A percentile compares a stretch with the other conserved stretches of the same genome.
These are phyloP conservation scores for Fusarium gaditjirri DNA, from an alignment of 2,329 filamentous ascomycete genomes.

Conservation along the genomic window DNA sequence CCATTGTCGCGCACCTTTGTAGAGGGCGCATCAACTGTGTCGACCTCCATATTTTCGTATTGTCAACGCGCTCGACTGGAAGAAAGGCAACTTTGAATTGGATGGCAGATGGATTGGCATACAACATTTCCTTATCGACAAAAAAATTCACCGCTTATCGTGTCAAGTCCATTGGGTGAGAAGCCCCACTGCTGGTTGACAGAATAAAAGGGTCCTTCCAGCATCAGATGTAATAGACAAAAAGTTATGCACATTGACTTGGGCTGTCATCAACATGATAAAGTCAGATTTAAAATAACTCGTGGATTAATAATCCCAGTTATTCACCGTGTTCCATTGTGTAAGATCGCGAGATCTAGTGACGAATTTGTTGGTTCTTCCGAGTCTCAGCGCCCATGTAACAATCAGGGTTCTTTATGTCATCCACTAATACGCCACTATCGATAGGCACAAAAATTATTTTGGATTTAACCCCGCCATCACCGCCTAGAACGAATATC, in stretches of 20 bases:
- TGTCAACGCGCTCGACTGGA: slow-evolving; percentile 29
- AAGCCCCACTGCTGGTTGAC: not conserved
- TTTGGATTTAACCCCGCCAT: slow-evolving; percentile 53
- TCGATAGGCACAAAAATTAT: slow-evolving; percentile 55
- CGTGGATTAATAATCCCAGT: fast-evolving
- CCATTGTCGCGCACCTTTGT: slow-evolving; percentile 61
- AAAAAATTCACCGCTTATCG: slow-evolving; percentile 42
- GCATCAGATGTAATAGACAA: not conserved
- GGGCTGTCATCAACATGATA: fast-evolving
- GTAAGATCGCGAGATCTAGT: too few species aligned
- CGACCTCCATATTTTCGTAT: slow-evolving; percentile 51
- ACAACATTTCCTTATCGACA: slow-evolving; percentile 48
- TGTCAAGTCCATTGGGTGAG: not conserved
- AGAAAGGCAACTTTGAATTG: slow-evolving; percentile 16
- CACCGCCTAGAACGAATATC: slow-evolving; percentile 40
- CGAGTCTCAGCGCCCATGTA: not conserved
- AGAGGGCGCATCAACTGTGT: slow-evolving; percentile 49
- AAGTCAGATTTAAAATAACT: too few species aligned
- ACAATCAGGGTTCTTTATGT: slow-evolving; percentile 10
- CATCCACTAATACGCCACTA: slow-evolving; percentile 24
- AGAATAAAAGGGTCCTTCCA: not conserved
- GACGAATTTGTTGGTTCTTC: too few species aligned
- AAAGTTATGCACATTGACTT: not conserved
- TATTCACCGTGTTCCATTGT: fast-evolving
- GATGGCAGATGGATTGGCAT: slow-evolving; percentile 33